Base-by-base conservation (phyloP, 306 rosid species). In the Quercus wislizeni region DNA sequence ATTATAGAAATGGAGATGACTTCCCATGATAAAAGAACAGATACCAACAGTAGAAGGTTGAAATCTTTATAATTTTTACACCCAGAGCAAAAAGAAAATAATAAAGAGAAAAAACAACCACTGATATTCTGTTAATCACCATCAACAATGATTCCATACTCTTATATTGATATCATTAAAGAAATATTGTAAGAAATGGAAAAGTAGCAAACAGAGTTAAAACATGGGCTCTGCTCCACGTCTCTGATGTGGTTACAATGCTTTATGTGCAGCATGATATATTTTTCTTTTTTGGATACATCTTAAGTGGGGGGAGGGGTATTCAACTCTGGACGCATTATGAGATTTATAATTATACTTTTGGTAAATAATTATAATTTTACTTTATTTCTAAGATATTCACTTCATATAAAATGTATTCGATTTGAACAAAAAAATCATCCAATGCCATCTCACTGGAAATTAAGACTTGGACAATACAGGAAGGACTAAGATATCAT, bases 11-110 rank as follows among this genome's bases (percentile, higher is more conserved):
- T 21, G n/a, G 56, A 38, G 54, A 43, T 31, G 18, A 55, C 76
- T 79, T 55, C 55, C 46, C 75, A 76, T 17, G 51, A 79, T 63
- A 28, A 28, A 64, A 64, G 33, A 64, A 64, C 68, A 64, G 6
- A 64, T 30, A 3, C 8, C 20, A 64, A 7, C 35, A 61, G 21
- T 18, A 30, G 46, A 28, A 63, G 69, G 41, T 63, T 30, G 41
- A 63, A 63, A 63, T 5, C 30, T 33, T 58, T 28, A 63, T 18
- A 63, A 27, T 28, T 7, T 30, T 28, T 35, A 9, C 21, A 30
- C 1, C 9, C 18, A 64, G 4, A 6, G 19, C 1, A 31, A 4
- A 64, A 13, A 27, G 30, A 62, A 63, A 6, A 63, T 5, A 27
- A 14, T 14, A 14, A 63, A 15, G 30, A 10, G 17, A 63, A 33